Evolutionary conservation across 2,329 filamentous ascomycete species (phyloP), one percentile per base, ranked within the genome.

Genomic region (Fonsecaea erecta): DNA sequence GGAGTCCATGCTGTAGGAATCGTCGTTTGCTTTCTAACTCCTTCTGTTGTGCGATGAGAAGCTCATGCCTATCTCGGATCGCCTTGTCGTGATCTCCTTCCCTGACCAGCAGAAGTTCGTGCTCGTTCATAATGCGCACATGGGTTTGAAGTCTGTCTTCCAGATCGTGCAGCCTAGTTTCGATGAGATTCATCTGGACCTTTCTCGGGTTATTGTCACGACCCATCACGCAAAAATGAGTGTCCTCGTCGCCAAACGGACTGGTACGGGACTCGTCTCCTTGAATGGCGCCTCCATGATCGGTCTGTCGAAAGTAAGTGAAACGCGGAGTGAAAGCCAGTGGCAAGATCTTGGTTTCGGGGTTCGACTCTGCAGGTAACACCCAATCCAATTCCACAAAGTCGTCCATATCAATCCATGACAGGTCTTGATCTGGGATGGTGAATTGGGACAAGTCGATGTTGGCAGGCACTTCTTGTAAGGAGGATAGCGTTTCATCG

Each of bases 331-430:
- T 92, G 73, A 89, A 98, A 0, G 91, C 93, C 8, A 99, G 84
- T 0, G 96, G 96, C 60, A 99, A 79, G 52, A 99, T 99, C 76
- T 95, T 93, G 0, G 94, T 98, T 71, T 96, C 90, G 0, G 94
- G 93, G 70, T 97, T 96, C 34, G 90, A 87, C 74, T 96, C 92
- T 14, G 92, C 90, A 0, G 94, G 94, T 26, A 97, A 79, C 60
- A 97, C 93, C 94, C 94, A 98, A 75, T 97, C 96, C 24, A 99
- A 81, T 76, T 99, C 95, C 32, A 99, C 93, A 77, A 99, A 99
- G 75, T 99, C 95, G 75, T 99, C 95, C 93, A 99, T 98, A 74
- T 99, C 95, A 68, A 99, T 93, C 95, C 95, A 99, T 62, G 90
- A 93, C 71, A 93, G 88, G 74, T 99, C 95, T 61, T 96, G 91